Evolutionary conservation across 2,329 filamentous ascomycete species (phyloP).

Genomic region (Lomentospora prolificans): DNA sequence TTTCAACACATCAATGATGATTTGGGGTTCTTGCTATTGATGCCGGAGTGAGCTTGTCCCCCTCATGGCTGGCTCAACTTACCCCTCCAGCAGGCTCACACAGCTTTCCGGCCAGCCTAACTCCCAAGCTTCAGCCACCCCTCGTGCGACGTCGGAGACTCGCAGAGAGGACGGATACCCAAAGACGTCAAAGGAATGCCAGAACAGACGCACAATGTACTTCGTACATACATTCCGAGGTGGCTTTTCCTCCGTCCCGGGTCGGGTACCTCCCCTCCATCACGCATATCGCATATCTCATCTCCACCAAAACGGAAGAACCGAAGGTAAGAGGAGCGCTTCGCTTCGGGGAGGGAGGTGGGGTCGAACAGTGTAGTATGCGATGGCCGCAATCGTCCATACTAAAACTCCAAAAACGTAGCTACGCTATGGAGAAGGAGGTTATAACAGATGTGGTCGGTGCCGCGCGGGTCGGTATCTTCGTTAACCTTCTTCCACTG

Average conservation of each 20-base stretch:
- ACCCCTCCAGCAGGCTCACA: too few species aligned
- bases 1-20: too few species aligned
- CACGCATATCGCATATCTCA: not conserved
- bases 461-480: not conserved
- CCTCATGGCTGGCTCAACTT: too few species aligned
- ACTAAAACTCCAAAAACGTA: not conserved
- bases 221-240: not conserved
- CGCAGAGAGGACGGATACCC: not conserved
- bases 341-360: too few species aligned
- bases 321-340: too few species aligned
- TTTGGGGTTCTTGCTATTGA: too few species aligned
- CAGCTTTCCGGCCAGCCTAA: too few species aligned
- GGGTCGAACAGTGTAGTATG: too few species aligned
- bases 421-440: not conserved
- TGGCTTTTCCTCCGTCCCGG: not conserved
- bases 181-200: not conserved
- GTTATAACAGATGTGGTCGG: not conserved
- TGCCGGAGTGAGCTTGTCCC: too few species aligned
- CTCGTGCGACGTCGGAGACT: constrained; percentile 1
- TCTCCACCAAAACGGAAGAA: not conserved
- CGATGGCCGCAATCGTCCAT: too few species aligned
- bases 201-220: not conserved
- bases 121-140: too few species aligned
- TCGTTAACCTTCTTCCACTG: not conserved
- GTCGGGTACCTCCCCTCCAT: not conserved